Evolutionary conservation across 1,284 basidiomycete genomes (phyloP).

Genomic region (Cutaneotrichosporon sp.): DNA sequence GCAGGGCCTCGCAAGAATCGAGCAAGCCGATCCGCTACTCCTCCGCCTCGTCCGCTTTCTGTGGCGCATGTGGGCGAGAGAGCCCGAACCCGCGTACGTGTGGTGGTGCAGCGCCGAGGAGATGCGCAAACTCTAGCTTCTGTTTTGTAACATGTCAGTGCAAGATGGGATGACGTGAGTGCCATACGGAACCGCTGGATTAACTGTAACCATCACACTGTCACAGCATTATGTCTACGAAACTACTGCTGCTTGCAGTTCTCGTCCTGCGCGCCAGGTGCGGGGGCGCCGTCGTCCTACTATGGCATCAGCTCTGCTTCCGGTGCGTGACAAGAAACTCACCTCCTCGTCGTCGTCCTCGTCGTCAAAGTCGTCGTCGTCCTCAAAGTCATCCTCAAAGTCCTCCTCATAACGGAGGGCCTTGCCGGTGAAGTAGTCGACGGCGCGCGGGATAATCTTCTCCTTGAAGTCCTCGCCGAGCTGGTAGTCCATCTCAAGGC

Average conservation of each 20-base stretch:
- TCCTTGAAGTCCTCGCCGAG: slow-evolving; percentile 98
- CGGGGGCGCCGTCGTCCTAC: slow-evolving; percentile 31
- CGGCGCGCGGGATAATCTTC: slow-evolving; percentile 90
- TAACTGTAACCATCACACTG: slow-evolving; percentile 7
- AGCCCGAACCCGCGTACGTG: neutral
- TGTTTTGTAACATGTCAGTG: neutral
- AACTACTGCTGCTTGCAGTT: slow-evolving; percentile 51
- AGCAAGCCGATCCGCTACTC: neutral
- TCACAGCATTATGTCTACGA: slow-evolving; percentile 7
- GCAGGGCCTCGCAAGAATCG: neutral
- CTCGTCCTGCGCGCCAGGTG: slow-evolving; percentile 30
- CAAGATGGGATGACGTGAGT: neutral
- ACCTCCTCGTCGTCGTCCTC: slow-evolving; percentile 53
- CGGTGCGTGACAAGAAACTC: slow-evolving; percentile 2
- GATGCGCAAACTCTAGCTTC: neutral
- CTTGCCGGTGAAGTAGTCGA: slow-evolving; percentile 96
- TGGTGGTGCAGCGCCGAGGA: neutral
- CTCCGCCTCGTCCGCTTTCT: neutral
- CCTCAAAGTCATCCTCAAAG: slow-evolving; percentile 67
- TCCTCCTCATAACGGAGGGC: slow-evolving; percentile 83
- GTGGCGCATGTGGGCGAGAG: neutral
- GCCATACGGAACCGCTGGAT: neutral
- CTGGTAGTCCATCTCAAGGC: slow-evolving; percentile 95
- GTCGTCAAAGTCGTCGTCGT: slow-evolving; percentile 61
- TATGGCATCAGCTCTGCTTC: slow-evolving; percentile 13